Conservation (phyloP, 352 stramenopile genomes). For the Peronospora destructor region DNA sequence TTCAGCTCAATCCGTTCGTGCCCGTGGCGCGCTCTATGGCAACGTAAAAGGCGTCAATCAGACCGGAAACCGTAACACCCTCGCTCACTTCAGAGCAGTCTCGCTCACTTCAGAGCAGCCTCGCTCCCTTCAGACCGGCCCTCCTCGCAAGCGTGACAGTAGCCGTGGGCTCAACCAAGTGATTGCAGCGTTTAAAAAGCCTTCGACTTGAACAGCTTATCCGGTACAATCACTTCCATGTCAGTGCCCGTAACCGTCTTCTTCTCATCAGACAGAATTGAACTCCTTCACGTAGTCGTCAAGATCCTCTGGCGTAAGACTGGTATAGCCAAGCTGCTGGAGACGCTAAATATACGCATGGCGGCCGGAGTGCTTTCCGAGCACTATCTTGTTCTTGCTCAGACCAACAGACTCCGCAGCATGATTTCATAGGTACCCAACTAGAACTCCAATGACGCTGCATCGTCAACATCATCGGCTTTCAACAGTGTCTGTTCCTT, state of each 20-base stretch:
- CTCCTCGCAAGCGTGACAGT: constrained; percentile 85
- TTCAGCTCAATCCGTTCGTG: constrained; percentile 80
- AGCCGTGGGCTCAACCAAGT: constrained; percentile 88
- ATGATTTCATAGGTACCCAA: constrained; percentile 99
- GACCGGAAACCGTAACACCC: constrained; percentile 80
- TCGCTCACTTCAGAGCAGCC: too few species aligned
- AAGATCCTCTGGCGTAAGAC: constrained; percentile 78
- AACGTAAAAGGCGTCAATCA: constrained; percentile 84
- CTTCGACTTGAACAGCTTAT: constrained; percentile 87
- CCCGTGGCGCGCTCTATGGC: constrained; percentile 81
- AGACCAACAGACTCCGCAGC: constrained; percentile 96
- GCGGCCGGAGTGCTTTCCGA: constrained; percentile 86
- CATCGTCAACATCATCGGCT: too few species aligned
- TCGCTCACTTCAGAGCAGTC: constrained; percentile 89
- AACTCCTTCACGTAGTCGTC: constrained; percentile 90
- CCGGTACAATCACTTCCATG: constrained; percentile 86
- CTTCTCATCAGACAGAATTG: constrained; percentile 84
- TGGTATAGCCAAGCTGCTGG: constrained; percentile 84
- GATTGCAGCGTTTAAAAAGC: constrained; percentile 83
- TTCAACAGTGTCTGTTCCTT: too few species aligned
- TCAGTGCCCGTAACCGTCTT: constrained; percentile 88
- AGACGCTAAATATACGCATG: constrained; percentile 87
- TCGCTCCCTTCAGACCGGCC: constrained; percentile 75
- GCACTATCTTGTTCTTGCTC: constrained; percentile 88
- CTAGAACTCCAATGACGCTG: too few species aligned